Evolutionary conservation across 73 alveolate species (phyloP), one percentile per base, ranked within the genome.

Genomic region (Symbiodinium pilosum): DNA sequence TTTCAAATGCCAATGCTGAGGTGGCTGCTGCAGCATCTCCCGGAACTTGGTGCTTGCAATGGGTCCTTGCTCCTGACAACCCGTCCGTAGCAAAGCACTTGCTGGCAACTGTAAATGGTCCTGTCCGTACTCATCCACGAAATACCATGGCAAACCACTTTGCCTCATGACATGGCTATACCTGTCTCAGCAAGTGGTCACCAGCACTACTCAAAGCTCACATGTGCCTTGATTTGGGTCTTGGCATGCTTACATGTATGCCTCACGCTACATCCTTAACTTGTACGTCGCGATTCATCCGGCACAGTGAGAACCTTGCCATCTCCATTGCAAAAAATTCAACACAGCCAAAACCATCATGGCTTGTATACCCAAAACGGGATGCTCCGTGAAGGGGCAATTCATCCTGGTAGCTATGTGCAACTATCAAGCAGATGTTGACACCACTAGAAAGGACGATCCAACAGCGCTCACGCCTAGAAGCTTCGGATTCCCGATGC

Each of bases 91-190:
- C 16, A 36, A 64, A 64, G 77, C 77, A 64, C 7, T 2, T 26
- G 38, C 77, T 36, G 28, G 4, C 38, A 64, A 64, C 38, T 3
- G 11, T 36, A 21, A 28, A 18, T 36, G 28, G 77, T 64, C 77
- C 77, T 64, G 77, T 32, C 77, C 77, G 28, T 64, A 64, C 12
- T 24, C 77, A 26, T 64, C 77, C 77, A 18, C 28, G 77, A 64
- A 64, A 64, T 64, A 64, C 77, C 77, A 64, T 64, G 77, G 77
- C 77, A 64, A 20, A 24, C 21, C 77, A 26, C 77, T 64, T 64
- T 24, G 77, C 77, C 77, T 64, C 77, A 64, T 64, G 77, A 32
- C 77, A 64, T 64, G 77, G 77, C 77, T 30, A 54, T 30, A 54
- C 14, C 11, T 52, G 69, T 52, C 24, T 54, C 26, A 1, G 71